These are phyloP conservation scores for Neurospora sp. DNA, from an alignment of 2,329 filamentous ascomycete genomes.

Conservation along the genomic window DNA sequence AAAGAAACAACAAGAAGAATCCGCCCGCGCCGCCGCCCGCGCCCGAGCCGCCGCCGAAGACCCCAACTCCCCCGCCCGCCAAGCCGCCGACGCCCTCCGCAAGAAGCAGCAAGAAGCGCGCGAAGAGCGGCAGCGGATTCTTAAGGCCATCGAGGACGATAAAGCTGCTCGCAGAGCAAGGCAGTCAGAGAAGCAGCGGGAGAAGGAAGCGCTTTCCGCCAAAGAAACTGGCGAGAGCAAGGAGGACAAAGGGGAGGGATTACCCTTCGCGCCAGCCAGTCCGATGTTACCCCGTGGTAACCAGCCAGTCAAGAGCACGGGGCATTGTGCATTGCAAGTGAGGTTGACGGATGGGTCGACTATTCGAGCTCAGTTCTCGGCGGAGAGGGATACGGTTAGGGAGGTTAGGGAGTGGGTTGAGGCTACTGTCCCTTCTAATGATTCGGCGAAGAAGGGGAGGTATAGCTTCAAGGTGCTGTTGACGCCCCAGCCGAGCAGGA, in stretches of 20 bases:
- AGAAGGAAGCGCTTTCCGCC: slow-evolving; percentile 15
- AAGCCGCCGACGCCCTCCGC: slow-evolving; percentile 43
- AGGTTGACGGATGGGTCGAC: slow-evolving; percentile 74
- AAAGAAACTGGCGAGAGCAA: no score
- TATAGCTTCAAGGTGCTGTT: slow-evolving; percentile 82
- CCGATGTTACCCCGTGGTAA: slow-evolving; percentile 24
- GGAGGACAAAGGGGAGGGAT: slow-evolving; percentile 10
- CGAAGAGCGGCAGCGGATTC: slow-evolving; percentile 60
- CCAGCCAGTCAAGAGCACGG: background rate
- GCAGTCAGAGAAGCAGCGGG: slow-evolving; percentile 35
- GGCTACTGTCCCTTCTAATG: slow-evolving; percentile 31
- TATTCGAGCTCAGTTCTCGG: slow-evolving; percentile 35
- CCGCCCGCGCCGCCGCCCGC: slow-evolving; percentile 21
- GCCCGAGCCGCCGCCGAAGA: slow-evolving; percentile 9
- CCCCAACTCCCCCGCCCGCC: slow-evolving; percentile 26
- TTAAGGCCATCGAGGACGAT: slow-evolving; percentile 68
- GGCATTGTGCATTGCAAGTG: slow-evolving; percentile 57
- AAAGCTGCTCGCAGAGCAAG: slow-evolving; percentile 54
- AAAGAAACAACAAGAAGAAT: slow-evolving; percentile 34
- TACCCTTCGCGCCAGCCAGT: slow-evolving; percentile 21
- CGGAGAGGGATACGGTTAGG: slow-evolving; percentile 47
- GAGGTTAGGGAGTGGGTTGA: slow-evolving; percentile 75
- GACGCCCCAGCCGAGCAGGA: slow-evolving; percentile 64
- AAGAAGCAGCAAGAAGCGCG: slow-evolving; percentile 55
- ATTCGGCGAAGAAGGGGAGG: slow-evolving; percentile 30